phyloP scores from a whole-genome alignment of 768 basidiomycete genomes.

The Rhizopogon rudus region DNA sequence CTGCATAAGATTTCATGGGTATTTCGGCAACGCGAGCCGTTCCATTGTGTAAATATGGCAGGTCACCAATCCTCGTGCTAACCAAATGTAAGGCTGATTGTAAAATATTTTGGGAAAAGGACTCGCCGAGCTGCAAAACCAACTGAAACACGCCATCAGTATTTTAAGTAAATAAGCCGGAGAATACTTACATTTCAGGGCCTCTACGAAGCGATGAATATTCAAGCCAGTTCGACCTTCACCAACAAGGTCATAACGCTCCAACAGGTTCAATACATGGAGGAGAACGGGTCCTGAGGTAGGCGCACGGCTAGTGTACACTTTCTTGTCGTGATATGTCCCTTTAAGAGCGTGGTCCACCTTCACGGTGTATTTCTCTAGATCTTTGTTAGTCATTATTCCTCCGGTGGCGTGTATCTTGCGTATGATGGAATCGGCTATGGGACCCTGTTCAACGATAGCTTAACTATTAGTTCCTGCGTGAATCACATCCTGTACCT shows the following conservation, averaged over 20 bases:
- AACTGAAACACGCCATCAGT: slow-evolving; percentile 29
- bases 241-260: slow-evolving; percentile 55
- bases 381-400: slow-evolving; percentile 70
- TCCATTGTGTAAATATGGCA: slow-evolving; percentile 51
- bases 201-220: slow-evolving; percentile 79
- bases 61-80: slow-evolving; percentile 84
- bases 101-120: not conserved
- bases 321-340: slow-evolving; percentile 67
- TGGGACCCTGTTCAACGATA: slow-evolving; percentile 50
- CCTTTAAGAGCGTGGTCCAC: slow-evolving; percentile 73
- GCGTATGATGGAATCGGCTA: slow-evolving; percentile 73
- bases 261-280: slow-evolving; percentile 88
- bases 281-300: slow-evolving; percentile 87
- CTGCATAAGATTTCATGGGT: slow-evolving; percentile 63
- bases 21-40: slow-evolving; percentile 56
- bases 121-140: slow-evolving; percentile 59
- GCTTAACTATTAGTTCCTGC: slow-evolving; percentile 9
- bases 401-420: slow-evolving; percentile 75
- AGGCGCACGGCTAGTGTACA: slow-evolving; percentile 85
- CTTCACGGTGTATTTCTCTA: slow-evolving; percentile 63
- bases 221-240: slow-evolving; percentile 56
- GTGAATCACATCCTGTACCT: slow-evolving; percentile 11
- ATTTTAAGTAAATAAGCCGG: slow-evolving; percentile 8
- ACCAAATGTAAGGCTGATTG: slow-evolving; percentile 10
- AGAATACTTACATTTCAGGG: slow-evolving; percentile 63